These are phyloP conservation scores for Pigoraptor vietnamica DNA, from an alignment of 78 protist species.

Conservation along the genomic window DNA sequence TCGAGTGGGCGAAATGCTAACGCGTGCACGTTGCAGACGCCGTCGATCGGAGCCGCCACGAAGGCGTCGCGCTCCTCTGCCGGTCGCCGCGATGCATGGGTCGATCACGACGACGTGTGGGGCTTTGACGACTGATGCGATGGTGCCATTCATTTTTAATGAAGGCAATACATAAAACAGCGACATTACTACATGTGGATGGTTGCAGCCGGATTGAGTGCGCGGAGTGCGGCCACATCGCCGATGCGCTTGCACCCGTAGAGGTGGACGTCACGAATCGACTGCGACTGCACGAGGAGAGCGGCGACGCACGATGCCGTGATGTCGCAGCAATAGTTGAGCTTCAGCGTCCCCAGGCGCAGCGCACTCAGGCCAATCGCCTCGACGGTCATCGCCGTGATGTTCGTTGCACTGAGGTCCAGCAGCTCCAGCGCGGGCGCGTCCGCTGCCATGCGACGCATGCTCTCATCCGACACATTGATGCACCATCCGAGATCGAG, in stretches of 20 bases:
- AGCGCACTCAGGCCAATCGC: not conserved
- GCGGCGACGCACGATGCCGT: not conserved
- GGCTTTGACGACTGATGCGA: not conserved
- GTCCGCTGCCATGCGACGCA: not conserved
- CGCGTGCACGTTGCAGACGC: not conserved
- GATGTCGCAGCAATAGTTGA: not conserved
- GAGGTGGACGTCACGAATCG: not conserved
- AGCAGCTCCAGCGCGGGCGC: not conserved
- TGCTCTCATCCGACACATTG: not conserved
- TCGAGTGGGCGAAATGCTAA: too few species aligned
- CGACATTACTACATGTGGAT: not conserved
- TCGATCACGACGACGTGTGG: not conserved
- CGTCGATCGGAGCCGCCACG: not conserved
- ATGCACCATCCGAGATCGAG: not conserved
- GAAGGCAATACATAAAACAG: not conserved
- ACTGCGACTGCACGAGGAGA: not conserved
- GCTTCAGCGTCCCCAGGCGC: not conserved
- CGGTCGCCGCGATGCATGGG: not conserved
- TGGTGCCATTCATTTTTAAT: not conserved
- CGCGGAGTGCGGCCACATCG: not conserved
- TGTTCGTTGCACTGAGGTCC: not conserved
- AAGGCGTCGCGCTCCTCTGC: not conserved
- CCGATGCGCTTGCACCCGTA: not conserved
- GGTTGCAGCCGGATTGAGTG: not conserved
- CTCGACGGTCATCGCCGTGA: not conserved